Evolutionary conservation across 805 yeast species (phyloP), one percentile per base, ranked within the genome.

Genomic region (Saturnispora gosingensis): DNA sequence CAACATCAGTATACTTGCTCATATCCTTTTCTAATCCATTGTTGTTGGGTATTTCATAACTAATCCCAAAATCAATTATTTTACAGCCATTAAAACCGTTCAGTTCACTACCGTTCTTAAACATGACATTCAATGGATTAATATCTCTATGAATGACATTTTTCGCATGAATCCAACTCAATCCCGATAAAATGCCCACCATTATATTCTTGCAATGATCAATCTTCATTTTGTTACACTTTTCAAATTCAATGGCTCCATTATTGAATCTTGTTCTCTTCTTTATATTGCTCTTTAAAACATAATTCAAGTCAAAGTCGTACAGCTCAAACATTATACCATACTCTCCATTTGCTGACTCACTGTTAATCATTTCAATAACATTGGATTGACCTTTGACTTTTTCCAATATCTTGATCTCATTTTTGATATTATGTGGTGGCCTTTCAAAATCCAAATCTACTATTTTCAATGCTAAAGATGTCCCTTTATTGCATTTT

Each of bases 131-230:
- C 61, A 84, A 89, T 0, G 91, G 91, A 59, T 86, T 86, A 58
- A 86, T 80, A 67, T 86, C 95, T 58, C 95, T 69, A 64, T 86
- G 93, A 18, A 69, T 68, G 18, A 69, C 83, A 5, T 85, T 88
- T 49, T 81, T 73, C 7, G 73, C 65, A 62, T 93, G 97, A 50
- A 86, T 74, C 61, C 79, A 85, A 36, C 70, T 66, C 25, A 87
- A 66, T 2, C 83, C 85, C 38, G 67, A 63, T 24, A 69, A 68
- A 8, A 67, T 58, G 57, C 66, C 75, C 35, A 58, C 65, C 15
- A 75, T 61, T 2, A 77, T 67, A 1, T 65, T 60, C 2, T 44
- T 45, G 0, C 66, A 59, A n/a, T 56, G 53, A 1, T 22, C 42
- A 0, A 39, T 16, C 2, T 49, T 16, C 18, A 66, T 50, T 6